phyloP scores from a whole-genome alignment of 140 eudicot species.

The Erigeron philadelphicus region DNA sequence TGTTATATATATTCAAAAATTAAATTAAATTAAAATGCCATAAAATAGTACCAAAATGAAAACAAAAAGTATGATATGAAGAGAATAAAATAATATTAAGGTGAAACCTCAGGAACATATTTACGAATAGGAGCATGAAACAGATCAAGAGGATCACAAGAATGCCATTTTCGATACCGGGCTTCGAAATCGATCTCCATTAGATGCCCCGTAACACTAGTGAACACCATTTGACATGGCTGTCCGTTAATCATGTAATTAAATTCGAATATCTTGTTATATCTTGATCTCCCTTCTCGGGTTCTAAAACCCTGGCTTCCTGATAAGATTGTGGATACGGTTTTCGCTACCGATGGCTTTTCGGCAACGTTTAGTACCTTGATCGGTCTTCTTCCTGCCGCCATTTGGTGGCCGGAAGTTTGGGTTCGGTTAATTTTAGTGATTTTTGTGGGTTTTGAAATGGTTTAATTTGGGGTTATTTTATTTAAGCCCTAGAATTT shows the following conservation, averaged over 20 bases:
- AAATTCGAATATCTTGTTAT: conserved; percentile 80
- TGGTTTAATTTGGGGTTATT: too few species aligned
- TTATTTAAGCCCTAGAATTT: too few species aligned
- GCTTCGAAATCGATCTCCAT: conserved; percentile 90
- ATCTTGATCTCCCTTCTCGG: conserved; percentile 79
- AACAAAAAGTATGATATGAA: background rate
- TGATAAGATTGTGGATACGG: conserved; percentile 65
- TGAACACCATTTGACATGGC: conserved; percentile 64
- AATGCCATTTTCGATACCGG: conserved; percentile 74
- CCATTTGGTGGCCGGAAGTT: conserved; percentile 30
- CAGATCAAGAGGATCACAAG: conserved; percentile 81
- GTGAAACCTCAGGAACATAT: conserved; percentile 64
- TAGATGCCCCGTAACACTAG: conserved; percentile 93
- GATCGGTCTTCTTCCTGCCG: conserved; percentile 48
- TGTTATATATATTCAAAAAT: too few species aligned
- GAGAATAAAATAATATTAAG: too few species aligned
- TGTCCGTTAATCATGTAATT: conserved; percentile 52
- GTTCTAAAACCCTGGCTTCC: conserved; percentile 45
- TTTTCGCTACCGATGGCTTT: conserved; percentile 93
- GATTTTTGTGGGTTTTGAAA: too few species aligned
- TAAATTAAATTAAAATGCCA: background rate
- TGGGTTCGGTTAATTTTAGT: too few species aligned
- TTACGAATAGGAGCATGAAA: conserved; percentile 74
- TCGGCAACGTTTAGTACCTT: conserved; percentile 91
- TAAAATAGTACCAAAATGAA: background rate